A percentile compares a stretch with the other conserved stretches of the same genome.
Evolutionary conservation across 352 stramenopile species (phyloP).

Genomic region (Phytopythium vexans): DNA sequence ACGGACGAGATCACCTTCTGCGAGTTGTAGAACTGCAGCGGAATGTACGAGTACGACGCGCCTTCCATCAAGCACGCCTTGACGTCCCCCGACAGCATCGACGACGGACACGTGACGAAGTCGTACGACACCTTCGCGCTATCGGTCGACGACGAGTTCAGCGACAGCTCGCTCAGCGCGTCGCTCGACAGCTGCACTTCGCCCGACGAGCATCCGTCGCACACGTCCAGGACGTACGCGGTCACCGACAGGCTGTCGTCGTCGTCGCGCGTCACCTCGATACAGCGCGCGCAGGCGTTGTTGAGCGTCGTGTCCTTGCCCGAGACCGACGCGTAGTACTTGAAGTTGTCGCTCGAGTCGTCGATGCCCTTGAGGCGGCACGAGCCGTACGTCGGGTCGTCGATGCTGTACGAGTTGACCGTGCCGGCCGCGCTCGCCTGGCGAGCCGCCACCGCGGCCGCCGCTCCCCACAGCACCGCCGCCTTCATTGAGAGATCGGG

Average conservation of each 20-base stretch:
- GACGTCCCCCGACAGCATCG: conserved; percentile 64
- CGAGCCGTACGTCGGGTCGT: conserved; percentile 52
- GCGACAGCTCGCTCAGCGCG: conserved; percentile 36
- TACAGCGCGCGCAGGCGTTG: conserved; percentile 66
- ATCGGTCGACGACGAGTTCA: conserved; percentile 45
- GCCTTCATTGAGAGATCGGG: conserved; percentile 8
- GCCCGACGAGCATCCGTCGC: conserved; percentile 46
- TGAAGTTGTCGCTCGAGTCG: conserved; percentile 62
- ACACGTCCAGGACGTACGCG: conserved; percentile 74
- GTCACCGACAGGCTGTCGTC: conserved; percentile 37
- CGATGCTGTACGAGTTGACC: conserved; percentile 56
- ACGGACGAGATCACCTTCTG: conserved; percentile 63
- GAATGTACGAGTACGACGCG: conserved; percentile 72
- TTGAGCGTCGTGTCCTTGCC: conserved; percentile 53
- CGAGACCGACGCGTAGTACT: conserved; percentile 73
- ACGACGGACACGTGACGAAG: conserved; percentile 53
- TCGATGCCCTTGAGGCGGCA: conserved; percentile 72
- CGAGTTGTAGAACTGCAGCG: conserved; percentile 81
- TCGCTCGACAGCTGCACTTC: conserved; percentile 45
- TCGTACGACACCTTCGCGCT: conserved; percentile 55
- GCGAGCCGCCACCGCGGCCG: conserved; percentile 7
- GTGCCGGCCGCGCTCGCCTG: conserved; percentile 18
- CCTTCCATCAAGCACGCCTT: conserved; percentile 84
- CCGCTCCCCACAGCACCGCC: conserved; percentile 3
- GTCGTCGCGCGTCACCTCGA: conserved; percentile 60